Evolutionary conservation across 2,329 filamentous ascomycete genomes (phyloP).

Genomic region (Fusarium redolens): DNA sequence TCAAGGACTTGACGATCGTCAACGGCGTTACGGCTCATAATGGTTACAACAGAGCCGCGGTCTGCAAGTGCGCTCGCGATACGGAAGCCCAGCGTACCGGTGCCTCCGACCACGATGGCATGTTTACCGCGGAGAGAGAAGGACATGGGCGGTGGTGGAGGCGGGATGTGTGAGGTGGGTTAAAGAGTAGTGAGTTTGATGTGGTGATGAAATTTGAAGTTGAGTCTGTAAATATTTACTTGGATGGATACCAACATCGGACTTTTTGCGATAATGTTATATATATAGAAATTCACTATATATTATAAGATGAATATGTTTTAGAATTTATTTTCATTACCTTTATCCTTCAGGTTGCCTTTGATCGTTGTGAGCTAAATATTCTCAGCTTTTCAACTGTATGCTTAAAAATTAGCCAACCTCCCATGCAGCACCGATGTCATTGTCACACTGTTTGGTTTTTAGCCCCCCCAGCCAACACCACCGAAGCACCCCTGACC

Average conservation of each 20-base stretch:
- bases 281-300: neutral
- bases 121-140: constrained; percentile 59
- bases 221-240: neutral
- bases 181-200: neutral
- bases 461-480: constrained; percentile 2
- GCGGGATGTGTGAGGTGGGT: neutral
- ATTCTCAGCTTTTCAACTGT: neutral
- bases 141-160: constrained; percentile 31
- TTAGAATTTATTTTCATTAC: too few relatives aligned
- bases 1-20: constrained; percentile 57
- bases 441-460: constrained; percentile 17
- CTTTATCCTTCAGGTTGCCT: neutral
- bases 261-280: neutral
- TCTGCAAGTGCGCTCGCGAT: constrained; percentile 74
- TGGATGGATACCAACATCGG: neutral
- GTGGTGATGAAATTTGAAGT: constrained; percentile 18
- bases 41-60: constrained; percentile 68
- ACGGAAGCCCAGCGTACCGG: constrained; percentile 75
- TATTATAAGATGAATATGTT: neutral
- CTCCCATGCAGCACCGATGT: constrained; percentile 2
- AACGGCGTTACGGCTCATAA: constrained; percentile 68
- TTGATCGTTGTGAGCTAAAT: neutral
- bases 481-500: neutral
- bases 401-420: neutral
- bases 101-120: constrained; percentile 75